Evolutionary conservation across 345 rosid genomes (phyloP), one percentile per base, ranked within the genome.

Genomic region (Eucalyptus polybractea): DNA sequence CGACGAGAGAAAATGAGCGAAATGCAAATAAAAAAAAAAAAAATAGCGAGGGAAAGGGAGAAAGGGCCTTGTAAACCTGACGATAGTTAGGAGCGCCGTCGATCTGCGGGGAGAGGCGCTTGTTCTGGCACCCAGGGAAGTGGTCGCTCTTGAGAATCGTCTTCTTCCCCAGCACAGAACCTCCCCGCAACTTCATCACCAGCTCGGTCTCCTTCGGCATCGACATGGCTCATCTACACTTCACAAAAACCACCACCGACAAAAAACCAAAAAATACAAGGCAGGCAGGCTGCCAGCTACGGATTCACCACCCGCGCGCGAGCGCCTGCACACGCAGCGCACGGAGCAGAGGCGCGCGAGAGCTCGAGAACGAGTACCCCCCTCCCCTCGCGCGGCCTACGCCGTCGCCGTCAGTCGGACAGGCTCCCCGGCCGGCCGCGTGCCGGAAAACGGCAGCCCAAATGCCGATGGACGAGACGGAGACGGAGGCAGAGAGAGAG

Each of bases 41-140:
- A 44, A 31, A 16, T 4, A 69, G 42, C 2, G 80, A 69, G 13
- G 87, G n/a, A 17, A 83, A 44, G 80, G 72, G 86, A 88, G 88
- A 56, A 50, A 72, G 42, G 86, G 62, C 42, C 54, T 76, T 31
- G 27, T 58, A 31, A 85, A 97, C 99, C 99, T 96, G 99, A 83
- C 99, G 99, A 90, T 96, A 97, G 93, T 97, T 97, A 29, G 99
- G 99, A 92, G 99, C 99, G 88, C 99, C 99, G 51, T 97, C 99
- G 94, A 97, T 97, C 89, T 95, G 96, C 56, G 99, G 98, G 83
- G 95, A 90, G 92, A 97, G 91, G 44, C 99, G 98, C 89, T 96
- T 97, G 88, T 97, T 97, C 80, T 97, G 99, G 89, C 99, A 97
- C n/a, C 99, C 99, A 33, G 99, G 99, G 90, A 97, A 97, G 90